These are phyloP conservation scores for Penicillium sp. DNA, from an alignment of 2,329 filamentous ascomycete genomes.

Conservation along the genomic window DNA sequence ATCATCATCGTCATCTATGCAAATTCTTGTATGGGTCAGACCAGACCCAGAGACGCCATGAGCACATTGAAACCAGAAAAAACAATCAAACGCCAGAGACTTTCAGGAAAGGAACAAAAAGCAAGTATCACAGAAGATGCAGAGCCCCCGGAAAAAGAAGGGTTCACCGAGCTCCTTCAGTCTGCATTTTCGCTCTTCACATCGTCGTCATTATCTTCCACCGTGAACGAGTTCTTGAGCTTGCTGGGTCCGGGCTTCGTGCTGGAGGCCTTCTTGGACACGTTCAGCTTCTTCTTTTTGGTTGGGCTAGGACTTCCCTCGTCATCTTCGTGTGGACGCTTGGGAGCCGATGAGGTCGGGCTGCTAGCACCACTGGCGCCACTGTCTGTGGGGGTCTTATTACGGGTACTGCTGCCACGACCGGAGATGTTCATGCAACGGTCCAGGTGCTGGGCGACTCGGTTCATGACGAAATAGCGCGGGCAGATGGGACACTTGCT, in stretches of 20 bases:
- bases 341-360: constrained; percentile 38
- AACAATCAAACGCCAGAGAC: constrained; percentile 18
- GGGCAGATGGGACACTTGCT: constrained; percentile 63
- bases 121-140: constrained; percentile 18
- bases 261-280: constrained; percentile 41
- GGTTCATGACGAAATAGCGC: constrained; percentile 62
- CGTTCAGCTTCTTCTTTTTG: constrained; percentile 54
- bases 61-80: constrained; percentile 17
- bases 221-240: constrained; percentile 48
- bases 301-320: constrained; percentile 48
- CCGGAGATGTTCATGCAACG: constrained; percentile 63
- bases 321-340: constrained; percentile 48
- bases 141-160: constrained; percentile 1
- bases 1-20: constrained; percentile 35
- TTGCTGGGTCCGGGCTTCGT: constrained; percentile 48
- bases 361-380: constrained; percentile 47
- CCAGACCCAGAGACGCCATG: constrained; percentile 27
- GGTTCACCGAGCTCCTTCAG: constrained; percentile 9
- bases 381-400: constrained; percentile 51
- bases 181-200: constrained; percentile 44
- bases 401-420: constrained; percentile 50
- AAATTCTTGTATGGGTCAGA: constrained; percentile 25
- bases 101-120: constrained; percentile 3
- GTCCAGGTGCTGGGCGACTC: constrained; percentile 64
- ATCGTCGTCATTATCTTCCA: constrained; percentile 38